Conservation (phyloP, 257 asterid genomes). For the Hygrophila difformis region DNA sequence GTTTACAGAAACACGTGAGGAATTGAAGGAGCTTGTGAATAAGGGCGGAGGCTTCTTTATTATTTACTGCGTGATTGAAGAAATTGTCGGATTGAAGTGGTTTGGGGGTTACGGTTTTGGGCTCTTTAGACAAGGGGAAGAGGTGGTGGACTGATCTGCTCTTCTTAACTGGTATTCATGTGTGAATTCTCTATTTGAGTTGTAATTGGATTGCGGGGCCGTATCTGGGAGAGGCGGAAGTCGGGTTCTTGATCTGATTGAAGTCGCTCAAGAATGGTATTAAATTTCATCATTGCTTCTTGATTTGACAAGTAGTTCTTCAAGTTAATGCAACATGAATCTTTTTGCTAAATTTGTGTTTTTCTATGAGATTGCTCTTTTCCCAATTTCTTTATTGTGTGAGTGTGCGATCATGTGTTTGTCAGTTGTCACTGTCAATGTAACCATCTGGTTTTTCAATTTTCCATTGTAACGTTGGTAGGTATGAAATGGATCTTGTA, state of each 20-base stretch:
- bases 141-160: constrained; percentile 30
- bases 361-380: background rate
- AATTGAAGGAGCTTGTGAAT: constrained; percentile 16
- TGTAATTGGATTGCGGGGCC: constrained; percentile 15
- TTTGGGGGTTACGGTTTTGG: constrained; percentile 16
- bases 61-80: too few relatives aligned
- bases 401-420: too few relatives aligned
- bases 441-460: too few relatives aligned
- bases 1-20: too few relatives aligned
- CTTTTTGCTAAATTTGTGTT: background rate
- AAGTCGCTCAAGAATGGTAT: constrained; percentile 59
- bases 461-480: too few relatives aligned
- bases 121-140: constrained; percentile 13
- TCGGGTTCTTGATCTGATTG: constrained; percentile 57
- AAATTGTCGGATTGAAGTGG: constrained; percentile 24
- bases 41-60: constrained; percentile 11
- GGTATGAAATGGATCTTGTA: too few relatives aligned
- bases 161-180: constrained; percentile 14
- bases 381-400: too few relatives aligned
- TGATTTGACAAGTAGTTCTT: constrained; percentile 15
- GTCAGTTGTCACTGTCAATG: too few relatives aligned
- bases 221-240: constrained; percentile 32
- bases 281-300: background rate
- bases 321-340: constrained; percentile 10
- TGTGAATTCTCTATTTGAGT: background rate